phyloP scores from a whole-genome alignment of 768 basidiomycete species.

The Mycena chlorophos region DNA sequence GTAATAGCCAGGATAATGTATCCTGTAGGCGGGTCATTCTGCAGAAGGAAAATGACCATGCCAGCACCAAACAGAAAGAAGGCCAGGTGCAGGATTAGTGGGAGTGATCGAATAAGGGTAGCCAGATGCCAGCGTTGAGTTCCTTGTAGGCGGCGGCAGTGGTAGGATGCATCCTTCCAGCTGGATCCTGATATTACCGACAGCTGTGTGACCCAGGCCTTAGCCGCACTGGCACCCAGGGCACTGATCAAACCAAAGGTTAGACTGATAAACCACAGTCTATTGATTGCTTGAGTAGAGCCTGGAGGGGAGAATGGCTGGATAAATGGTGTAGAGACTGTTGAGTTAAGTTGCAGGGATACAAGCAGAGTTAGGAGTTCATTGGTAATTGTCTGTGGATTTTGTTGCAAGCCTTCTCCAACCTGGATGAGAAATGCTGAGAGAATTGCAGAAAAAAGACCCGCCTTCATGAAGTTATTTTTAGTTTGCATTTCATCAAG shows the following conservation, averaged over 20 bases:
- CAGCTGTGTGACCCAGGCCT: conserved; percentile 6
- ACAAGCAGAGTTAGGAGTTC: background rate
- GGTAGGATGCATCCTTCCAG: background rate
- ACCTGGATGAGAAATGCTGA: conserved; percentile 7
- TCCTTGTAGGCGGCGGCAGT: background rate
- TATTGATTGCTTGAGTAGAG: background rate
- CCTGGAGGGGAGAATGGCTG: background rate
- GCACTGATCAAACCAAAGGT: conserved; percentile 4
- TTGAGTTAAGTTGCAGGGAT: background rate
- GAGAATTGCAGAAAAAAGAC: conserved; percentile 6
- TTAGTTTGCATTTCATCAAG: background rate
- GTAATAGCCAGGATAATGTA: background rate
- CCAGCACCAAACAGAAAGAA: conserved; percentile 2
- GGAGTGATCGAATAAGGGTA: background rate
- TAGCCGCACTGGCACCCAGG: conserved; percentile 3
- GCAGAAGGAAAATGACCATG: background rate
- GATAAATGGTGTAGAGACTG: too few relatives aligned
- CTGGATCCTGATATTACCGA: background rate
- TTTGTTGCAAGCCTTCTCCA: conserved; percentile 1
- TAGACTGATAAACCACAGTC: conserved; percentile 7
- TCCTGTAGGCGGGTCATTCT: background rate
- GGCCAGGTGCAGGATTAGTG: background rate
- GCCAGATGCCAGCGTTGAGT: background rate
- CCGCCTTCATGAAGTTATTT: background rate
- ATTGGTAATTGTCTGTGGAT: conserved; percentile 2